phyloP scores from a whole-genome alignment of 2,329 filamentous ascomycete genomes.

The Ascochyta viciae-villosae region DNA sequence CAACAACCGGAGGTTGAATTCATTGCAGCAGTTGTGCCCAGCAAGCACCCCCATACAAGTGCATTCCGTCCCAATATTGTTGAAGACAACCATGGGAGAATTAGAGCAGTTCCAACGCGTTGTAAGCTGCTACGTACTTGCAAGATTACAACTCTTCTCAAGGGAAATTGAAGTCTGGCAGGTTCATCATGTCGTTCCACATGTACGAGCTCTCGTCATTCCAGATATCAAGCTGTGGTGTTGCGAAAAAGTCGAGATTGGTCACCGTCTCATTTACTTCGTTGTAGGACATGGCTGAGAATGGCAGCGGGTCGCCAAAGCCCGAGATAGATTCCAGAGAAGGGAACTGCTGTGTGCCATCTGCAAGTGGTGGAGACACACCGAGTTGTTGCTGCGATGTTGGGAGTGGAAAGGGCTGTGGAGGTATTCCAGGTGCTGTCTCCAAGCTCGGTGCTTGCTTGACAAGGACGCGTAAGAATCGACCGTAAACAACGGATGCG shows the following conservation, averaged over 20 bases:
- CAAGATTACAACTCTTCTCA: conserved; percentile 2
- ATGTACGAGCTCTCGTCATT: conserved; percentile 56
- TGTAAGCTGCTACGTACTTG: no score
- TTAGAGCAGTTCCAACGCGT: no score
- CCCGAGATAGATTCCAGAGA: conserved; percentile 24
- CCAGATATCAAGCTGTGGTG: conserved; percentile 63
- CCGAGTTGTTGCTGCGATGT: conserved; percentile 8
- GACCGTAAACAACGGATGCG: conserved; percentile 66
- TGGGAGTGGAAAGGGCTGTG: conserved; percentile 21
- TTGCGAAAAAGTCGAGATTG: conserved; percentile 66
- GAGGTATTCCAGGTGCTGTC: conserved; percentile 6
- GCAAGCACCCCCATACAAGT: no score
- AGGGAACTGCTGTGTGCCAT: conserved; percentile 8
- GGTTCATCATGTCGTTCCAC: conserved; percentile 47
- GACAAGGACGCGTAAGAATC: conserved; percentile 59
- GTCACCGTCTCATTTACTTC: conserved; percentile 72
- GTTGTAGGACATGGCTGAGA: conserved; percentile 73
- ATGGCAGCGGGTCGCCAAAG: conserved; percentile 56
- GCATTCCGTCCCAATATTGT: no score
- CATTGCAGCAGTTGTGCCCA: background rate
- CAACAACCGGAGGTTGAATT: conserved; percentile 1
- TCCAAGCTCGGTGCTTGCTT: conserved; percentile 37
- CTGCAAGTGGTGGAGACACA: conserved; percentile 9
- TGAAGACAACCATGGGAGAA: no score
- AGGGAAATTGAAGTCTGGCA: conserved; percentile 42